phyloP scores from a whole-genome alignment of 2,329 filamentous ascomycete species.

The Alternaria conjuncta region DNA sequence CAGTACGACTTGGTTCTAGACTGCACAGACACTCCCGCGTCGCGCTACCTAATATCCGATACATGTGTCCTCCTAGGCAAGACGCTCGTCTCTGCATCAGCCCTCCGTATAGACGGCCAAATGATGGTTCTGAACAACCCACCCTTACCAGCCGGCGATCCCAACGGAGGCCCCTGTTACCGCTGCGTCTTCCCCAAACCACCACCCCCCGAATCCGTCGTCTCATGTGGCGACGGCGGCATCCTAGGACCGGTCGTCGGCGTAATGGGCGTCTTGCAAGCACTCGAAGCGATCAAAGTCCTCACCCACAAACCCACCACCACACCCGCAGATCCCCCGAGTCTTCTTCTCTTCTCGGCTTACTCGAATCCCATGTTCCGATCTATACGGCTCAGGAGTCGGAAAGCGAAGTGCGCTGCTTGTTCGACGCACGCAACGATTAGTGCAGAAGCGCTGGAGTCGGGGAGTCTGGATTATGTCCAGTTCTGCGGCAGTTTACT shows the following conservation, averaged over 20 bases:
- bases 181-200: constrained; percentile 90
- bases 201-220: constrained; percentile 80
- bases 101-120: constrained; percentile 87
- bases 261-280: constrained; percentile 90
- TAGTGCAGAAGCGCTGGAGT: constrained; percentile 66
- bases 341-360: constrained; percentile 62
- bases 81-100: constrained; percentile 86
- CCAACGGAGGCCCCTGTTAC: constrained; percentile 81
- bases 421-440: constrained; percentile 72
- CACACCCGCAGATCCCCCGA: constrained; percentile 41
- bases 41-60: constrained; percentile 92
- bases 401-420: constrained; percentile 74
- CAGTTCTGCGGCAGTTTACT: constrained; percentile 77
- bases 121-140: constrained; percentile 88
- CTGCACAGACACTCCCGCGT: constrained; percentile 92
- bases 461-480: constrained; percentile 78
- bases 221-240: constrained; percentile 90
- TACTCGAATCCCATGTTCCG: constrained; percentile 68
- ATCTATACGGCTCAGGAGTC: constrained; percentile 73
- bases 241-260: constrained; percentile 93
- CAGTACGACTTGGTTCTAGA: constrained; percentile 86
- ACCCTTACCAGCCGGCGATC: constrained; percentile 64
- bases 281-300: constrained; percentile 87
- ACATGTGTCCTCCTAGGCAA: constrained; percentile 80
- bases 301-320: constrained; percentile 57